Percentiles rank a stretch among this genome's conserved stretches.
Conservation (phyloP, 495 filamentous ascomycete genomes). For the Elasticomyces elasticus region DNA sequence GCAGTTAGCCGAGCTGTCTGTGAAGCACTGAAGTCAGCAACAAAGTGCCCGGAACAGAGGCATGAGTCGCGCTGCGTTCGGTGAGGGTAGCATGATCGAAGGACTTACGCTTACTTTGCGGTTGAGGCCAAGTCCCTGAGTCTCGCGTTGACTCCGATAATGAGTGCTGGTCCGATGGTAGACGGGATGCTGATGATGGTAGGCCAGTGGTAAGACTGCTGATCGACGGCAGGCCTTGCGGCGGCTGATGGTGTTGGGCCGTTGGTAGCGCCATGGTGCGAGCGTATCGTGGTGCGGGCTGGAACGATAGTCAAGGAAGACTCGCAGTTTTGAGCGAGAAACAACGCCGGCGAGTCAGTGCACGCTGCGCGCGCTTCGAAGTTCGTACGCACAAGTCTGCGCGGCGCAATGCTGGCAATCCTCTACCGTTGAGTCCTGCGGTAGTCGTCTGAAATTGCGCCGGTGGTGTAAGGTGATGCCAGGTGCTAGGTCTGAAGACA, state of each 20-base stretch:
- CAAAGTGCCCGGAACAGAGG: too few species aligned
- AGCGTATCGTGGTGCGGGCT: background rate
- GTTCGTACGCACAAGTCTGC: too few species aligned
- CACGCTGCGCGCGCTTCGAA: background rate
- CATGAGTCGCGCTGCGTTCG: background rate
- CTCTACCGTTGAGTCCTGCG: background rate
- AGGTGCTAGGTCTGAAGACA: background rate
- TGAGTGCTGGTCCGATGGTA: conserved; percentile 10
- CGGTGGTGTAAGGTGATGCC: background rate
- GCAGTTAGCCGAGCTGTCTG: conserved; percentile 33
- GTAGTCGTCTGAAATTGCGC: background rate
- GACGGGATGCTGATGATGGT: background rate
- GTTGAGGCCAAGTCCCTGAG: conserved; percentile 22
- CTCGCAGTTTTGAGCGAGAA: background rate
- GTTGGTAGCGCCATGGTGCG: background rate
- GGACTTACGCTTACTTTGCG: conserved; percentile 25
- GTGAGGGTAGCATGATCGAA: background rate
- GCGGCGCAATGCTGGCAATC: background rate
- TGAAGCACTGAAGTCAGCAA: too few species aligned
- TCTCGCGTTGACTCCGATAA: conserved; percentile 15
- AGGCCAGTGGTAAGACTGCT: conserved; percentile 22
- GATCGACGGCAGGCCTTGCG: conserved; percentile 23
- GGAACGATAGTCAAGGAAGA: background rate
- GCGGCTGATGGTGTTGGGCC: background rate
- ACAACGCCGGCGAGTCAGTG: too few species aligned